Evolutionary conservation across 257 asterid genomes (phyloP).

Genomic region (Cordia subcordata): DNA sequence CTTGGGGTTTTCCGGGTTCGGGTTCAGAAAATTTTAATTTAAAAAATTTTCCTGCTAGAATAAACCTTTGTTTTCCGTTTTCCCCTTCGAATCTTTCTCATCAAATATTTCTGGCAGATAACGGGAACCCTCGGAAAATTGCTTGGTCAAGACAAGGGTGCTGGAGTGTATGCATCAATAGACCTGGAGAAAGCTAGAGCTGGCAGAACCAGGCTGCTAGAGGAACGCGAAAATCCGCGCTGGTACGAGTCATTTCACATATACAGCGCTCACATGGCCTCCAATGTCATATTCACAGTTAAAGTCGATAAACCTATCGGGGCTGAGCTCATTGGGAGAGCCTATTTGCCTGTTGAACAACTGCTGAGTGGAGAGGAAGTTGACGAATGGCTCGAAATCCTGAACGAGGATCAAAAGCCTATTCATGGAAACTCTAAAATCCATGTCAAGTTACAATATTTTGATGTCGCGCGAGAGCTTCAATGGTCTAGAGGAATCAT

Average conservation of each 20-base stretch:
- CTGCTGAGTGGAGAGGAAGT: constrained; percentile 19
- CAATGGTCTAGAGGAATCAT: constrained; percentile 28
- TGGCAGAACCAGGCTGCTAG: constrained; percentile 37
- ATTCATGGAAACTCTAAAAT: constrained; percentile 29
- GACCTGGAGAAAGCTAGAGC: constrained; percentile 58
- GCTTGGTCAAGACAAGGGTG: constrained; percentile 38
- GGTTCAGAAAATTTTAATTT: no score
- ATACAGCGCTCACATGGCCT: constrained; percentile 35
- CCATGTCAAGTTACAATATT: constrained; percentile 30
- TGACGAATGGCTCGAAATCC: constrained; percentile 34
- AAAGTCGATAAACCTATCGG: constrained; percentile 29
- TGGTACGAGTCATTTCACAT: constrained; percentile 41
- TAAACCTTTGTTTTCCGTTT: no score
- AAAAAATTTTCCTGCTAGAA: no score
- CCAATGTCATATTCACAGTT: constrained; percentile 31
- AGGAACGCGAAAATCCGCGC: constrained; percentile 23
- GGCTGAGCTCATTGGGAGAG: constrained; percentile 38
- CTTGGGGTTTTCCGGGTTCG: no score
- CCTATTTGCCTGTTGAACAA: constrained; percentile 27
- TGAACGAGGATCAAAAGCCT: constrained; percentile 17
- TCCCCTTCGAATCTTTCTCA: no score
- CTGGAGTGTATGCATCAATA: constrained; percentile 51
- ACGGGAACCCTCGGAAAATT: constrained; percentile 44
- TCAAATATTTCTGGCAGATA: constrained; percentile 21
- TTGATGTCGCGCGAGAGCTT: constrained; percentile 21